Evolutionary conservation across 2,329 filamentous ascomycete species (phyloP), one percentile per base, ranked within the genome.

Genomic region (Berkeleyomyces rouxiae): DNA sequence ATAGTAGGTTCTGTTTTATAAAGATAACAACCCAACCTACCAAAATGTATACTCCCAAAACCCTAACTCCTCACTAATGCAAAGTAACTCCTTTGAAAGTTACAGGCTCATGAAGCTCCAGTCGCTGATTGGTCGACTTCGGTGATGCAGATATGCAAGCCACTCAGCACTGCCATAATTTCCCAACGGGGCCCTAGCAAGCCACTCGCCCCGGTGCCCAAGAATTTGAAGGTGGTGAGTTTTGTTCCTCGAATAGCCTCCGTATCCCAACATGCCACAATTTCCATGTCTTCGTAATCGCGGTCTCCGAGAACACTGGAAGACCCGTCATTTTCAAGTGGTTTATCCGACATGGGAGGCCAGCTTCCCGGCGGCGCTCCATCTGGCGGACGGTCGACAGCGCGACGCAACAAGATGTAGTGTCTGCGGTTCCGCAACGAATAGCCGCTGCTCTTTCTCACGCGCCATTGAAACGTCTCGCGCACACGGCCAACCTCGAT

Each of bases 391-490:
- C 59, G 42, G 4, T 42, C 65, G 23, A 62, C 67, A 33, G 68
- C 67, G 61, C 74, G 51, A n/a, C 75, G 69, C 40, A 76, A 69
- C 5, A 78, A 70, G 68, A 77, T 76, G 72, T 73, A 75, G 7
- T 76, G 74, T 10, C 67, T 66, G 3, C 66, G 68, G n/a, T 67
- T 63, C 5, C 70, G 67, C 33, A 69, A 70, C 2, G 76, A 68
- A 4, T 65, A 65, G 46, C 67, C 68, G 39, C 65, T 64, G 49
- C 73, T 72, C 42, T 67, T 67, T 64, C 71, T 72, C 64, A 72
- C 69, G 2, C 75, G 72, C 76, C 76, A 78, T 69, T 77, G 73
- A 65, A 76, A 78, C 16, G 65, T 58, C 67, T 77, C 75, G 31
- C 61, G 66, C 67, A 55, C 68, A 9, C 60, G 59, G 42, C 70